Base-by-base conservation (phyloP, 805 yeast species). In the Saturnispora besseyi region DNA sequence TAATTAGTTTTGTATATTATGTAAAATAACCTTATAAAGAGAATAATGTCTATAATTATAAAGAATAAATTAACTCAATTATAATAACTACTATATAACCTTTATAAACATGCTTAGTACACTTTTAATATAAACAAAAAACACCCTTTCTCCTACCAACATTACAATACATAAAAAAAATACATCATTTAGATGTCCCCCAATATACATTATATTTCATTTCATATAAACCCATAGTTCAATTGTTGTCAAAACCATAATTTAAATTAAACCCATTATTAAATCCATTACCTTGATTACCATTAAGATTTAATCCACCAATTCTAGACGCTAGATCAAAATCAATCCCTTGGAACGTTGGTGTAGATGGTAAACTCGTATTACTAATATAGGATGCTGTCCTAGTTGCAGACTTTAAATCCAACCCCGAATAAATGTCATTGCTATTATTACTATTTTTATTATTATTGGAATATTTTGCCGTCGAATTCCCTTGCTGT, bases 231-330 rank as follows among this genome's bases (percentile, higher is more conserved):
- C 29, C 29, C 29, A 26, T 22, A 38, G 42, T 22, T 22, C 6
- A 22, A 7, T 38, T 15, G 30, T 43, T 43, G 8, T 43, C 45
- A 43, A 43, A 43, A 24, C 36, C 45, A 43, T 34, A 33, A 28
- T 32, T 31, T 34, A 33, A 44, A 34, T 44, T 44, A 37, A 36
- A 45, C 33, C 47, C 47, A 18, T 29, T 41, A 29, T 26, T 30
- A 22, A 38, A 38, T 11, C 26, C 28, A 24, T 24, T 38, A 33
- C 12, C 21, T 10, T 41, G 46, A n/a, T 29, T 33, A 21, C 26
- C 18, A 29, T 53, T 54, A 26, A 58, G 43, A 28, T 56, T 54
- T 29, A 58, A 46, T 4, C 58, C 58, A 29, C 58, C 57, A 22
- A 58, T 52, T 40, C 56, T 49, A 15, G 47, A 51, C 1, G 61